Evolutionary conservation across 805 yeast genomes (phyloP).

Genomic region (Metschnikowia drakensbergensis): DNA sequence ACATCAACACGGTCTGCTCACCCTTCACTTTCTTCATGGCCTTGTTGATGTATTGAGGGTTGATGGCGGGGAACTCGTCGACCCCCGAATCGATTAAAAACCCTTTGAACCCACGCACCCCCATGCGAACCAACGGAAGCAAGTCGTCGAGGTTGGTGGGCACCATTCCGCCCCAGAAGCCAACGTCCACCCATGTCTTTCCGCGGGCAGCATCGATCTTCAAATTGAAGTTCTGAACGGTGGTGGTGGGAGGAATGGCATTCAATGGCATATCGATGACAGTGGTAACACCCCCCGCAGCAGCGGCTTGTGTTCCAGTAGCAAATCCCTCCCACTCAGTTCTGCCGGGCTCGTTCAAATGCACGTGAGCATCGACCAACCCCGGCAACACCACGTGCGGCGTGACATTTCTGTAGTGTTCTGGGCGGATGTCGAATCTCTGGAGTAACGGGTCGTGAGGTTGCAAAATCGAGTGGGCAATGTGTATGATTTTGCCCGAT

Average conservation of each 20-base stretch:
- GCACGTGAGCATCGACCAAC: constrained; percentile 90
- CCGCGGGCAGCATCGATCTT: constrained; percentile 76
- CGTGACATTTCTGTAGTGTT: constrained; percentile 49
- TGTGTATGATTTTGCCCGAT: constrained; percentile 52
- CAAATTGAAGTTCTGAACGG: constrained; percentile 64
- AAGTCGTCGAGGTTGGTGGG: constrained; percentile 72
- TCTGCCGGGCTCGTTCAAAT: constrained; percentile 94
- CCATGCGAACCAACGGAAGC: constrained; percentile 72
- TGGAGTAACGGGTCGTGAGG: constrained; percentile 38
- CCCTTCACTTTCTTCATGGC: constrained; percentile 66
- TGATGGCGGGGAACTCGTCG: constrained; percentile 87
- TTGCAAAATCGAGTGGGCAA: constrained; percentile 35
- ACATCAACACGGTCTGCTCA: constrained; percentile 70
- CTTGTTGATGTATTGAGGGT: constrained; percentile 54
- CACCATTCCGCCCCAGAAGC: constrained; percentile 94
- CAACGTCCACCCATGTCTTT: constrained; percentile 89
- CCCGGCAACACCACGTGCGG: constrained; percentile 80
- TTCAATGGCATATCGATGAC: constrained; percentile 95
- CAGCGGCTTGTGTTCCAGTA: constrained; percentile 94
- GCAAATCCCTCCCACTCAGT: constrained; percentile 98
- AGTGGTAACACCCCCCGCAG: constrained; percentile 94
- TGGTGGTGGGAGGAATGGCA: constrained; percentile 95
- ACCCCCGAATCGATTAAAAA: constrained; percentile 94
- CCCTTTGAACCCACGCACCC: constrained; percentile 93
- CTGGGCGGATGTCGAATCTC: constrained; percentile 41